Conservation (phyloP, 176 grass and related monocot genomes). For the Bonia amplexicaulis region DNA sequence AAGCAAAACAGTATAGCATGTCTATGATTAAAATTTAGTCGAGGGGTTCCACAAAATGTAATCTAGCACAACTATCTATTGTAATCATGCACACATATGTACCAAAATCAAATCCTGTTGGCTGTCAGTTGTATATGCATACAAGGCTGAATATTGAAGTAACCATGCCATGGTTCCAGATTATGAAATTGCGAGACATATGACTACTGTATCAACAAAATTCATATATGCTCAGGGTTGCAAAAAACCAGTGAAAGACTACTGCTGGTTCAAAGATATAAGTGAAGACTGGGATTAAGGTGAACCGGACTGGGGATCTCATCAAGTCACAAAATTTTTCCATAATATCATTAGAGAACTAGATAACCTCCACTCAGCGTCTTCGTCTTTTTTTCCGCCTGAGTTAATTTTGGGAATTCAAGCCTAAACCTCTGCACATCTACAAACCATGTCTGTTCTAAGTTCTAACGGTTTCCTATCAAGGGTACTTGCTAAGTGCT, state of each 20-base stretch:
- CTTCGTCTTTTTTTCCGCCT: background rate
- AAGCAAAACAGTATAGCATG: background rate
- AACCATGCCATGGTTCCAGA: background rate
- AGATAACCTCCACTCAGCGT: background rate
- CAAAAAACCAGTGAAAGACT: background rate
- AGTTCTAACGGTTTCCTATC: background rate
- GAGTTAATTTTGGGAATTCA: background rate
- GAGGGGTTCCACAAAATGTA: background rate
- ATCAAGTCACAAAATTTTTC: background rate
- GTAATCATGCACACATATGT: background rate
- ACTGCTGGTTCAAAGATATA: background rate
- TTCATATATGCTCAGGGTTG: background rate
- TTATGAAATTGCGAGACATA: background rate
- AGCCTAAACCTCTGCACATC: background rate
- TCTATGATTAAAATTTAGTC: background rate
- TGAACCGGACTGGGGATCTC: background rate
- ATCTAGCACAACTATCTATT: background rate
- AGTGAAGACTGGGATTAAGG: background rate
- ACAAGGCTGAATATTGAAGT: background rate
- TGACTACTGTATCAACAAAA: background rate
- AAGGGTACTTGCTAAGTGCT: background rate
- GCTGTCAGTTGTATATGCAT: background rate
- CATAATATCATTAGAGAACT: background rate
- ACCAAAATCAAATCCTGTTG: background rate
- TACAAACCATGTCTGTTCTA: slow-evolving; percentile 5